Percentiles rank a stretch among this genome's conserved stretches.
phyloP scores from a whole-genome alignment of 139 green algal species.

The Micractinium sp. region DNA sequence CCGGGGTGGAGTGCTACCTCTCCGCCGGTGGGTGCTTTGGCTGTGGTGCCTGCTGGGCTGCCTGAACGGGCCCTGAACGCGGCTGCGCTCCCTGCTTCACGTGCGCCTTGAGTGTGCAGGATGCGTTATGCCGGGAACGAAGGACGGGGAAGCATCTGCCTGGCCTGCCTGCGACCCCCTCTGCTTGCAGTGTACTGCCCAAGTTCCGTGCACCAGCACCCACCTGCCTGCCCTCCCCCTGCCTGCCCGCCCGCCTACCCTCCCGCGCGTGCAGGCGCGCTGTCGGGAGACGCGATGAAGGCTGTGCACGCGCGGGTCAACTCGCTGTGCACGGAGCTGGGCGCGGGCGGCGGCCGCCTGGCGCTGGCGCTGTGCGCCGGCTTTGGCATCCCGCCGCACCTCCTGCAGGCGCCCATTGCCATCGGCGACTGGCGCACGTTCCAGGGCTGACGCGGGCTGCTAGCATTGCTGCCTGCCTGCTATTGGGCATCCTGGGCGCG shows the following conservation, averaged over 20 bases:
- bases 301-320: conserved; percentile 60
- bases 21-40: conserved; percentile 19
- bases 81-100: too few species aligned
- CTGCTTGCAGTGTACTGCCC: too few species aligned
- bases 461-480: too few species aligned
- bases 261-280: neutral
- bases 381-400: conserved; percentile 84
- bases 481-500: too few species aligned
- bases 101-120: too few species aligned
- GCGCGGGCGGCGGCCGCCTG: conserved; percentile 39
- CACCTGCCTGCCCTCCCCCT: neutral
- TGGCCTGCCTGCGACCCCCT: too few species aligned
- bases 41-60: neutral
- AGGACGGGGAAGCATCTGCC: too few species aligned
- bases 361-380: conserved; percentile 70
- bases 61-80: too few species aligned
- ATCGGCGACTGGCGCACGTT: conserved; percentile 16
- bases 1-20: conserved; percentile 58
- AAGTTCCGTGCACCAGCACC: neutral
- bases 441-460: conserved; percentile 8
- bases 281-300: conserved; percentile 35
- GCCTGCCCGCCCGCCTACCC: neutral
- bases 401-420: conserved; percentile 54
- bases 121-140: too few species aligned
- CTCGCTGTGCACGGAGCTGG: conserved; percentile 57